Evolutionary conservation across 176 grass and related monocot genomes (phyloP).

Genomic region (Saccharum spontaneum): DNA sequence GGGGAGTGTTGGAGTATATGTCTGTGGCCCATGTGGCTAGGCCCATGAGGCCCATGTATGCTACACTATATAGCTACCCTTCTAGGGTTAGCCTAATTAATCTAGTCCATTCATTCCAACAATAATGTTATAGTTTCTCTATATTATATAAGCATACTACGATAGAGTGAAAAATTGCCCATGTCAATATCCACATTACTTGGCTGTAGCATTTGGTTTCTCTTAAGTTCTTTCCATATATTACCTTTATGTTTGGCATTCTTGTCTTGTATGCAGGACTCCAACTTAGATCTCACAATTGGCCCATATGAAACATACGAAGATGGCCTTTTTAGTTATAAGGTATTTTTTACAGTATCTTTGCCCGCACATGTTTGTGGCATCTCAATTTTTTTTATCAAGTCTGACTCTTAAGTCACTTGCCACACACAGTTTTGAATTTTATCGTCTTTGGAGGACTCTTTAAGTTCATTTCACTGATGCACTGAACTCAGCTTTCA

Average conservation of each 20-base stretch:
- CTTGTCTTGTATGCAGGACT: slow-evolving; percentile 61
- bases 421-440: background rate
- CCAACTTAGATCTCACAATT: slow-evolving; percentile 93
- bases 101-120: no score
- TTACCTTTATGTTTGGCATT: slow-evolving; percentile 29
- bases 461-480: background rate
- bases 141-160: background rate
- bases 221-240: slow-evolving; percentile 22
- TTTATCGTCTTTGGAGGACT: background rate
- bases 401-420: slow-evolving; percentile 11
- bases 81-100: no score
- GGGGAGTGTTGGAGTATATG: no score
- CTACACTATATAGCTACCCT: no score
- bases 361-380: slow-evolving; percentile 11
- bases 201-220: background rate
- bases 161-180: background rate
- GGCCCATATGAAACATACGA: slow-evolving; percentile 98
- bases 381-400: slow-evolving; percentile 1
- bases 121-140: background rate
- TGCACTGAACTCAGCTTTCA: background rate
- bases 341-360: slow-evolving; percentile 50
- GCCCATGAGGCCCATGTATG: no score
- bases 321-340: slow-evolving; percentile 96
- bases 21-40: no score
- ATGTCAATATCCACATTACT: background rate